A percentile compares a stretch with the other conserved stretches of the same genome.
These are phyloP conservation scores for Quercus agrifolia DNA, from an alignment of 306 rosid species.

Conservation along the genomic window DNA sequence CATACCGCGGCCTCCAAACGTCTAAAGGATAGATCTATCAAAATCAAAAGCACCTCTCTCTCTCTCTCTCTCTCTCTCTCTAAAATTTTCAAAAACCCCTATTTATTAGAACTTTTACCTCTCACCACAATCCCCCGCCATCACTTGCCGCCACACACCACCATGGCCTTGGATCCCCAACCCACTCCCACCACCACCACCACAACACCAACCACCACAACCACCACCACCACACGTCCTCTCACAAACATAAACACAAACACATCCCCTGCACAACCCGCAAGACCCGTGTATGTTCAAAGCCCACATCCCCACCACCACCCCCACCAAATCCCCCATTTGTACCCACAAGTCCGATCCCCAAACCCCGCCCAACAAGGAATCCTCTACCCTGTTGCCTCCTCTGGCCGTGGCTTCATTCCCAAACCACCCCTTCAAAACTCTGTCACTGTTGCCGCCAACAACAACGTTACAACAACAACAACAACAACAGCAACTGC, in stretches of 20 bases:
- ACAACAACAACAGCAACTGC: background rate
- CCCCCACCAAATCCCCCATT: conserved; percentile 8
- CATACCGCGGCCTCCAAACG: too few species aligned
- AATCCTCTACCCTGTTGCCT: conserved; percentile 50
- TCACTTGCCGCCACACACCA: background rate
- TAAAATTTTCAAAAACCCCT: too few species aligned
- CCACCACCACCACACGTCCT: conserved; percentile 11
- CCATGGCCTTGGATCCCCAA: background rate
- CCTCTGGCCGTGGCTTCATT: conserved; percentile 48
- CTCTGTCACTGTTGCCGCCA: conserved; percentile 42
- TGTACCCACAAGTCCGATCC: conserved; percentile 38
- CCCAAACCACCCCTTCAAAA: conserved; percentile 37
- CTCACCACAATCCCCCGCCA: background rate
- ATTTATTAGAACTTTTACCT: too few species aligned
- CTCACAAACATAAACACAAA: background rate
- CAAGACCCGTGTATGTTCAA: conserved; percentile 32
- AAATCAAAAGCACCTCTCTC: too few species aligned
- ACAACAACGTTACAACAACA: conserved; percentile 1
- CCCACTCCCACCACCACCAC: background rate
- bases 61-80: too few species aligned
- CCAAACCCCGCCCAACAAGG: conserved; percentile 30
- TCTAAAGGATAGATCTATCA: too few species aligned
- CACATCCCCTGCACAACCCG: conserved; percentile 17
- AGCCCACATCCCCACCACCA: conserved; percentile 35
- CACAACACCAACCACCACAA: conserved; percentile 3